Base-by-base conservation (phyloP, 2,329 filamentous ascomycete species). In the Aspergillus pseudoviridinutans region DNA sequence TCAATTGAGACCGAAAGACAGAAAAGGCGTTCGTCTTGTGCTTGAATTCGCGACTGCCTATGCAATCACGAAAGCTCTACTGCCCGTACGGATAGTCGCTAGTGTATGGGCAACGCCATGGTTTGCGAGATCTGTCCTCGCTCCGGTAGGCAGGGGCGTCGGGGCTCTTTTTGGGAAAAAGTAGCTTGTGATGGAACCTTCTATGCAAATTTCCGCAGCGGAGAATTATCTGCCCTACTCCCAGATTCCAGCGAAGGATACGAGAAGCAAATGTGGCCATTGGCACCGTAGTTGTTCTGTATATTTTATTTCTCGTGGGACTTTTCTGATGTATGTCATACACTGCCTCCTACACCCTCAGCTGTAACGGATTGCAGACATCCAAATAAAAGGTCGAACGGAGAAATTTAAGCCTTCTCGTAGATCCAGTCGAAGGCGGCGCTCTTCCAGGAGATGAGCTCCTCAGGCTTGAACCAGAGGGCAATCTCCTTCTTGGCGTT, bases 401-500 rank as follows among this genome's bases (percentile, higher is more conserved):
- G 64, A 70, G 64, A 49, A 65, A 70, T 74, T 69, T 78, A 78
- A 62, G 81, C 70, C 85, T 95, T 93, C 90, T 99, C 94, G 84
- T 97, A 97, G 84, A 97, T 84, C 94, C 94, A 97, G 84, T 90
- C 86, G 81, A 89, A 85, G 82, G 90, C 85, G 76, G 90, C 83
- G 68, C 83, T 82, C 86, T 94, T 93, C 87, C 90, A 97, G 81
- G 76, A 84, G 80, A 91, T 80, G 74, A 96, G 77, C 80, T 97
- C 94, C 69, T 86, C 87, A 69, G 90, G 83, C 81, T 89, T 87
- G 90, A 99, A 99, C 94, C 94, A 99, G 77, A 97, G 88, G 74
- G 88, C 89, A 77, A 99, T 99, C 86, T 99, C 94, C 90, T 97
- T 97, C 89, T 97, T 87, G 81, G 94, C 94, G 84, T 87, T 96